A percentile compares a stretch with the other conserved stretches of the same genome.
These are phyloP conservation scores for Chamaecyparis obtusa DNA, from an alignment of 75 land plant species.

Conservation along the genomic window DNA sequence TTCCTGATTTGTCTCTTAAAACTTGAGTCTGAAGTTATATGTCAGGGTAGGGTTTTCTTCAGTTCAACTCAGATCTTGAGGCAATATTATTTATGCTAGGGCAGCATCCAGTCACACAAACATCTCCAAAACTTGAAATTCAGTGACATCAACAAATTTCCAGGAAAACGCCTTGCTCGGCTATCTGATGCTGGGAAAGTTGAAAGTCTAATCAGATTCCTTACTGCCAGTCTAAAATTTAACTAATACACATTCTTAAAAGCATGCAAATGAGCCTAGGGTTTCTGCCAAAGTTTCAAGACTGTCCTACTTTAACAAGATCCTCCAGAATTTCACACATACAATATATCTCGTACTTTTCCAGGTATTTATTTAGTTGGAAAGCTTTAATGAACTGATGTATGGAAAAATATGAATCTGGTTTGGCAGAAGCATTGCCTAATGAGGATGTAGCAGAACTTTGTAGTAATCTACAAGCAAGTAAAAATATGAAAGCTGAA, in stretches of 20 bases:
- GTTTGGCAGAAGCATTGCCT: neutral
- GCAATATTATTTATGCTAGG: neutral
- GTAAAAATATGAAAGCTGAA: neutral
- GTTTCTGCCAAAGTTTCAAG: neutral
- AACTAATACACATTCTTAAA: neutral
- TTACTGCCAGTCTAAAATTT: neutral
- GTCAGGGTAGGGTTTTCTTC: neutral
- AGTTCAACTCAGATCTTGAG: neutral
- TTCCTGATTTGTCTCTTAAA: neutral
- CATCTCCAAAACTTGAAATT: neutral
- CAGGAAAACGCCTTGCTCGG: neutral
- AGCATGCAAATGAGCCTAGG: neutral
- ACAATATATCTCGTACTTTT: no score
- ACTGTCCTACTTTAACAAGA: neutral
- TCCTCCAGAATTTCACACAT: neutral
- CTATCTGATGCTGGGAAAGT: neutral
- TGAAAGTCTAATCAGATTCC: neutral
- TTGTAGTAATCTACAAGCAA: no score
- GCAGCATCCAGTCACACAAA: neutral
- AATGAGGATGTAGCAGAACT: no score
- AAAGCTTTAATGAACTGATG: neutral
- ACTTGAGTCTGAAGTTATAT: neutral
- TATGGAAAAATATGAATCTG: neutral
- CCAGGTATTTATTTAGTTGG: neutral
- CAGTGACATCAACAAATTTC: neutral